Evolutionary conservation across 805 yeast species (phyloP), one percentile per base, ranked within the genome.

Genomic region (Candida palmyrensis): DNA sequence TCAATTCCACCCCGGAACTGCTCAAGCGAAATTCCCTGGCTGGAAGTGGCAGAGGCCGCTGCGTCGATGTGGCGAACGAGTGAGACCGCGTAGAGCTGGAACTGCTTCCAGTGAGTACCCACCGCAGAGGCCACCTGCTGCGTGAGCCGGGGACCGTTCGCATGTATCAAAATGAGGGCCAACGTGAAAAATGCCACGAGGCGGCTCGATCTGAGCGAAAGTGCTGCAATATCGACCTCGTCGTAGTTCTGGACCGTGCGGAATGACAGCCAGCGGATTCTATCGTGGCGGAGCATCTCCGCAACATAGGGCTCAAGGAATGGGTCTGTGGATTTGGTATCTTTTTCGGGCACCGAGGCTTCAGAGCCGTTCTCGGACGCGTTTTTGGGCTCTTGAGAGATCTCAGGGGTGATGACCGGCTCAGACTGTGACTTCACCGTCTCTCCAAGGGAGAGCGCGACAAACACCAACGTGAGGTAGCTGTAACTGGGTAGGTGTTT

Each of bases 41-140:
- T n/a, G n/a, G n/a, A n/a, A 7, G 6, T n/a, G 7, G 23, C 14
- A 11, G 17, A 57, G 42, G 8, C 29, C 1, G 25, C 23, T 11
- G 43, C 18, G 2, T 72, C 65, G 51, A 82, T 66, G n/a, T 76
- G 63, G 34, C 75, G 53, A 12, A 79, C 36, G 14, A 82, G 45
- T 15, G 60, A 48, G 21, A 64, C 29, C 0, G 86, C 78, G 20
- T 57, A 46, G 0, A 39, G 31, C 39, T 69, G 68, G 52, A 69
- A 79, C 3, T 49, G 45, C 1, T 49, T 37, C 75, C 79, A 73
- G 6, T 9, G 10, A 11, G 27, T 16, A 8, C 12, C 27, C 6
- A 16, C 7, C 9, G 11, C 27, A n/a, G 9, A 25, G 9, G 6
- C 27, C 7, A n/a, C n/a, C n/a, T n/a, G n/a, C n/a, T n/a, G n/a